Conservation (phyloP, 805 yeast species). For the Cyberlindnera amylophila region DNA sequence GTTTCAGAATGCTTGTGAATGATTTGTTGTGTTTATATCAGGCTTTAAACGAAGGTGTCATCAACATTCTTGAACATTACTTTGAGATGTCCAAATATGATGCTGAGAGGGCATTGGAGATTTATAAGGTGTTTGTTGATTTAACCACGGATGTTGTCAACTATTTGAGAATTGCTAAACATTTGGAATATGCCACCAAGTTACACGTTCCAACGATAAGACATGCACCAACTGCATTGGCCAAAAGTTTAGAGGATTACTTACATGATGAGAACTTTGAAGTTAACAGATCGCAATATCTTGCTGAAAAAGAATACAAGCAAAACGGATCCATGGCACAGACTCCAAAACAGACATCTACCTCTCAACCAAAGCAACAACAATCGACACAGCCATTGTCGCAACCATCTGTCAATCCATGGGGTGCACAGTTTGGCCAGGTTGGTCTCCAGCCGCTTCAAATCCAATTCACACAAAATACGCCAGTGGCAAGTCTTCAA, state of each 20-base stretch:
- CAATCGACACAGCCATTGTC: conserved; percentile 4
- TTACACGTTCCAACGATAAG: conserved; percentile 92
- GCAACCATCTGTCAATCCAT: conserved; percentile 16
- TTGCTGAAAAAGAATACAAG: conserved; percentile 57
- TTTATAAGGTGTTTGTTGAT: conserved; percentile 81
- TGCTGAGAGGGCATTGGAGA: conserved; percentile 80
- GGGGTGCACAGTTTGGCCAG: conserved; percentile 17
- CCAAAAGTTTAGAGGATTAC: conserved; percentile 83
- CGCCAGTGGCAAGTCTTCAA: conserved; percentile 9
- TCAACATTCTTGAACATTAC: conserved; percentile 87
- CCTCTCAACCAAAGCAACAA: conserved; percentile 8
- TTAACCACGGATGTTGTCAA: conserved; percentile 85
- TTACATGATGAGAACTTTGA: conserved; percentile 84
- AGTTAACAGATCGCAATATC: conserved; percentile 68
- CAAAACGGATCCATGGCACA: conserved; percentile 7
- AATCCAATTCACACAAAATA: conserved; percentile 15
- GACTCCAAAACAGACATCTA: conserved; percentile 1
- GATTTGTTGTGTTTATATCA: conserved; percentile 86
- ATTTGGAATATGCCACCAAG: conserved; percentile 80
- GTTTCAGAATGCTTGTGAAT: conserved; percentile 84
- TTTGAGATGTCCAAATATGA: conserved; percentile 86
- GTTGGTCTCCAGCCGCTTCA: conserved; percentile 16
- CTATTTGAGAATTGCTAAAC: conserved; percentile 85
- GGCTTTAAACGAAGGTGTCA: conserved; percentile 91
- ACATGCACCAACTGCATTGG: conserved; percentile 94